phyloP scores from a whole-genome alignment of 2,329 filamentous ascomycete species.

The Diplodia seriata region DNA sequence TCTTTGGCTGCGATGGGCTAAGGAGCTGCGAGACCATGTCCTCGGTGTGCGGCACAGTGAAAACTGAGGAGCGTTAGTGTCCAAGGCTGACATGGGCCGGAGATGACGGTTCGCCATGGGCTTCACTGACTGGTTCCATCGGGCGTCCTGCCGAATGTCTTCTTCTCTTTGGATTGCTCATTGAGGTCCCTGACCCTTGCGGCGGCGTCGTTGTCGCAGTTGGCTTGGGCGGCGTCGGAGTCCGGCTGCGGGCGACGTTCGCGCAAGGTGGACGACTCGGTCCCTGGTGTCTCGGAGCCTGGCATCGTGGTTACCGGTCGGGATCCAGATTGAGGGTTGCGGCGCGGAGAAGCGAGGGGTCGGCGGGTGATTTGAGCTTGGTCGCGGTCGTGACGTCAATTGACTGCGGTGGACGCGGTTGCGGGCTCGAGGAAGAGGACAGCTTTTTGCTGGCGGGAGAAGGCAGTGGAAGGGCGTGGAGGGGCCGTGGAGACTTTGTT shows the following conservation, averaged over 20 bases:
- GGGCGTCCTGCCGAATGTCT: constrained; percentile 89
- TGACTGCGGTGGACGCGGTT: neutral
- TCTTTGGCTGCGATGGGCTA: constrained; percentile 94
- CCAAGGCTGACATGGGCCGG: neutral
- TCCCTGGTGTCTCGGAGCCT: constrained; percentile 31
- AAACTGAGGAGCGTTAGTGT: constrained; percentile 67
- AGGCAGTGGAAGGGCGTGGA: constrained; percentile 1
- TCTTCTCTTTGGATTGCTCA: constrained; percentile 64
- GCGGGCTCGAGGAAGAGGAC: constrained; percentile 2
- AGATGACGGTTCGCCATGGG: neutral
- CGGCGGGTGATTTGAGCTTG: neutral
- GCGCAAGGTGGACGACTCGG: constrained; percentile 13
- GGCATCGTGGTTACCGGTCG: constrained; percentile 12
- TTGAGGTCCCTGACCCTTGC: constrained; percentile 58
- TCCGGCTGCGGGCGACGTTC: constrained; percentile 12
- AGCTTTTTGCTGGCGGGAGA: constrained; percentile 4
- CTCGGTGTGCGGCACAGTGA: constrained; percentile 93
- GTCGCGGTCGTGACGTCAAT: constrained; percentile 15
- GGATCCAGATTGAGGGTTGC: constrained; percentile 7
- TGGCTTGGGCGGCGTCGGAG: neutral
- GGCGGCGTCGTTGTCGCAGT: neutral
- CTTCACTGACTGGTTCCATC: constrained; percentile 80
- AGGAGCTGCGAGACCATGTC: constrained; percentile 99
- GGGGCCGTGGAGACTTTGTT: too few relatives aligned
- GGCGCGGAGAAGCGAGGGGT: neutral